A percentile compares a stretch with the other conserved stretches of the same genome.
Evolutionary conservation across 208 protist genomes (phyloP).

Genomic region (Herpetomonas samuelpessoai): DNA sequence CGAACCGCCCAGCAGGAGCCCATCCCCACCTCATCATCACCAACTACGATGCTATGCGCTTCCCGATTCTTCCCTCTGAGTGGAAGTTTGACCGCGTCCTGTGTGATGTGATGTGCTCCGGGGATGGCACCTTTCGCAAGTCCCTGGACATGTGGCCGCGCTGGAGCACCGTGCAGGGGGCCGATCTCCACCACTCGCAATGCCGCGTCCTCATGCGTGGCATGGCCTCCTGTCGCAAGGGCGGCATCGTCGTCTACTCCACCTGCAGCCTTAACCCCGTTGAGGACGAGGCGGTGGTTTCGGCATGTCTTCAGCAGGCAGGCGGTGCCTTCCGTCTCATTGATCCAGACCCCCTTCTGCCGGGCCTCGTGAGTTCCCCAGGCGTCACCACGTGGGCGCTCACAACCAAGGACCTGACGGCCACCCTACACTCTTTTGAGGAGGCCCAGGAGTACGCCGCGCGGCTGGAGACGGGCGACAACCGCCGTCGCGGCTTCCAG

Average conservation of each 20-base stretch:
- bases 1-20: constrained; percentile 48
- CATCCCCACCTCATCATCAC: constrained; percentile 87
- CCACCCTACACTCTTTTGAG: constrained; percentile 40
- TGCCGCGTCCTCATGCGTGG: constrained; percentile 70
- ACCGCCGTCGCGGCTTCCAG: constrained; percentile 48
- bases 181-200: constrained; percentile 87
- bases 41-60: constrained; percentile 83
- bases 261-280: constrained; percentile 96
- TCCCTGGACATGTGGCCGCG: constrained; percentile 90
- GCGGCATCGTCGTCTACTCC: constrained; percentile 93
- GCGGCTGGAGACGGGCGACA: constrained; percentile 15
- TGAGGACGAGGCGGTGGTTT: constrained; percentile 95
- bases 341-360: constrained; percentile 70
- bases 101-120: constrained; percentile 95
- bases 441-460: constrained; percentile 51
- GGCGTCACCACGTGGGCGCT: constrained; percentile 85
- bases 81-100: constrained; percentile 91
- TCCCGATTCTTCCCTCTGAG: constrained; percentile 57
- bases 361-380: constrained; percentile 55
- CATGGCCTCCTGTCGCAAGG: constrained; percentile 74
- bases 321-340: constrained; percentile 79
- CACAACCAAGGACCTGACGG: constrained; percentile 59
- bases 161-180: constrained; percentile 84
- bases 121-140: constrained; percentile 95
- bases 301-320: constrained; percentile 60